These are phyloP conservation scores for Elsinoe necatrix DNA, from an alignment of 2,329 filamentous ascomycete species.

Conservation along the genomic window DNA sequence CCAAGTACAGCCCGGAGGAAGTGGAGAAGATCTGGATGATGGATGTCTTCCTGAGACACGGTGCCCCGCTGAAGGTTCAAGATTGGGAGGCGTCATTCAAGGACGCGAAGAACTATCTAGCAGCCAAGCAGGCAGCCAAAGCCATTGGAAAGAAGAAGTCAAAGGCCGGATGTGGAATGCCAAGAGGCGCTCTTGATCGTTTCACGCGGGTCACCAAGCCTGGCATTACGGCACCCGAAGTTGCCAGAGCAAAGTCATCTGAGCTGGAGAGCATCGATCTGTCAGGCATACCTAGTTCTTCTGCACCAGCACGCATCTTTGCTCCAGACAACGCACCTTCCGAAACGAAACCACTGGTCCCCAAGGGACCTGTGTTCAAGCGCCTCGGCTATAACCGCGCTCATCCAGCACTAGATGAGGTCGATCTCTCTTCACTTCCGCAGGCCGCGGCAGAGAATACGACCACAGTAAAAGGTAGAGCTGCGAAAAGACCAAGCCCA, in stretches of 20 bases:
- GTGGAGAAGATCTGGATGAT: slow-evolving; percentile 62
- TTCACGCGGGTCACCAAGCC: slow-evolving; percentile 19
- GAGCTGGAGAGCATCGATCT: slow-evolving; percentile 14
- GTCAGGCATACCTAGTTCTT: slow-evolving; percentile 8
- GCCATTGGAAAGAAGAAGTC: slow-evolving; percentile 11
- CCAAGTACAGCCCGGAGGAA: slow-evolving; percentile 55
- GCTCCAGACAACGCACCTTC: background rate
- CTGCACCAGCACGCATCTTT: background rate
- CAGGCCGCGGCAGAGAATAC: background rate
- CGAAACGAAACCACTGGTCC: background rate
- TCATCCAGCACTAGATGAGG: background rate
- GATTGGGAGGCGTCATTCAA: slow-evolving; percentile 50
- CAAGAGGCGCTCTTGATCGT: slow-evolving; percentile 19
- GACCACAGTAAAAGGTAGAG: background rate
- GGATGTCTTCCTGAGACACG: slow-evolving; percentile 54
- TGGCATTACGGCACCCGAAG: slow-evolving; percentile 3
- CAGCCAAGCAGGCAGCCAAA: slow-evolving; percentile 23
- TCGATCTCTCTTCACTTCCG: slow-evolving; percentile 1
- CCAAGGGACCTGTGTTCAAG: background rate
- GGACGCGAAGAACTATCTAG: slow-evolving; percentile 25
- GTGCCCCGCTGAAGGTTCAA: slow-evolving; percentile 56
- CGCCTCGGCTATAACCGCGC: background rate
- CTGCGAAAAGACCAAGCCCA: slow-evolving; percentile 11
- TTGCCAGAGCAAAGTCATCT: background rate
- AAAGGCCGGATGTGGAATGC: slow-evolving; percentile 19